Evolutionary conservation across 305 asterid genomes (phyloP), one percentile per base, ranked within the genome.

Genomic region (Solanum hybrid): DNA sequence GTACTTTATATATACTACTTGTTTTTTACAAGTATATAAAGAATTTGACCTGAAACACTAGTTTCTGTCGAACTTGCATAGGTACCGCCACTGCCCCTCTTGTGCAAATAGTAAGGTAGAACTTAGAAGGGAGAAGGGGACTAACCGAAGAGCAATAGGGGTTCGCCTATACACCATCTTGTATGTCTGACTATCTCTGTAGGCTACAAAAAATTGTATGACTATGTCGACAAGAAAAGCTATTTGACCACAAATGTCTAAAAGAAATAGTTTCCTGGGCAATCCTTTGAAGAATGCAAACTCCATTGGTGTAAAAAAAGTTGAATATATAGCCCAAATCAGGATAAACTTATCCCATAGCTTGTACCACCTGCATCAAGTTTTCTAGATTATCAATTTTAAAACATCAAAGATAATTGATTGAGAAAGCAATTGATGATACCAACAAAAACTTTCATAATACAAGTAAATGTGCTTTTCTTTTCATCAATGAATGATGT

Each of bases 231-330:
- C 3, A 76, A 97, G 95, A 91, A 97, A 97, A 31, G 95, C 96
- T 36, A 93, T 86, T 94, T 97, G 99, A 86, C 97, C 97, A 40
- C 93, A 95, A 89, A 96, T 92, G 92, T 97, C 99, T 90, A 97
- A 87, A 74, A 95, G 13, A 92, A 95, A 93, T 89, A 97, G 97
- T 31, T 95, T 94, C 91, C 91, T 87, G 6, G 98, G 99, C 69
- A 97, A 92, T 91, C 99, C 99, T 86, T 96, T 92, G 92, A 95
- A 97, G 95, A 97, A 97, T 31, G 96, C 99, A 22, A 97, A 96
- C 95, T 97, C 99, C 92, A 97, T 86, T 37, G 99, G 99, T 67
- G 99, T 96, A 91, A 97, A 96, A 92, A 95, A 94, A 28, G 98
- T 93, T 9, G 99, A 97, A 91, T 96, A 97, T 64, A 96, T 89